Percentiles rank a stretch among this genome's conserved stretches.
Evolutionary conservation across 140 eudicot species (phyloP).

Genomic region (Flaveria floridana): DNA sequence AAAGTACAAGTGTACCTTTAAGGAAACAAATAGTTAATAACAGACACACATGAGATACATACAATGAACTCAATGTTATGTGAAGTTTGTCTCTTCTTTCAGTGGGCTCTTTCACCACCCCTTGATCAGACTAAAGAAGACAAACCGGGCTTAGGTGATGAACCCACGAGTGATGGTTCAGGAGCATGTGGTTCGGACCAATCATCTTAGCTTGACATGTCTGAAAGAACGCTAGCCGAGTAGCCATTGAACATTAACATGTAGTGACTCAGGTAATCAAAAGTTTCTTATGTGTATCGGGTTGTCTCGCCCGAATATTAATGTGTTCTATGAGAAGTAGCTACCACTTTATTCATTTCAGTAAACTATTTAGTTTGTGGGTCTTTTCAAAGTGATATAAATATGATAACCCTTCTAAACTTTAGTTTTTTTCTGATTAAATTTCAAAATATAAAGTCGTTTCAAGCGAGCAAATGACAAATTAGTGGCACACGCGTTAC

Average conservation of each 20-base stretch:
- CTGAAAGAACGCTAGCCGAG: constrained; percentile 14
- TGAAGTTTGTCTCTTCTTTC: constrained; percentile 36
- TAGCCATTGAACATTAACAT: background rate
- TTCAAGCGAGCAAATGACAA: constrained; percentile 32
- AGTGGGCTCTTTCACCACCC: constrained; percentile 91
- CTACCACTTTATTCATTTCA: background rate
- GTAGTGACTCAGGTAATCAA: constrained; percentile 8
- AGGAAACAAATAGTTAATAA: constrained; percentile 11
- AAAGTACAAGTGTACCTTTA: constrained; percentile 28
- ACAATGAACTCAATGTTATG: constrained; percentile 19
- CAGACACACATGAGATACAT: background rate
- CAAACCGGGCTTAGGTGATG: constrained; percentile 39
- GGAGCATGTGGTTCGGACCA: constrained; percentile 26
- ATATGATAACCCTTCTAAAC: background rate
- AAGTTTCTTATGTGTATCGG: constrained; percentile 4
- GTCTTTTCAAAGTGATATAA: background rate
- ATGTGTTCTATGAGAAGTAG: background rate
- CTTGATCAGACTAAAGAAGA: constrained; percentile 36
- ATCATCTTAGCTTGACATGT: constrained; percentile 21
- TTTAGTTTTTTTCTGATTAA: background rate
- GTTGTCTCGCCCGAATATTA: background rate
- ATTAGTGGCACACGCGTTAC: constrained; percentile 26
- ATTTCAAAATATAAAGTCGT: constrained; percentile 18
- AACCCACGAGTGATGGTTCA: constrained; percentile 26
- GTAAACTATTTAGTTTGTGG: background rate